Percentiles rank a stretch among this genome's conserved stretches.
Conservation (phyloP, 208 protist genomes). For the Acanthamoeba culbertsoni region DNA sequence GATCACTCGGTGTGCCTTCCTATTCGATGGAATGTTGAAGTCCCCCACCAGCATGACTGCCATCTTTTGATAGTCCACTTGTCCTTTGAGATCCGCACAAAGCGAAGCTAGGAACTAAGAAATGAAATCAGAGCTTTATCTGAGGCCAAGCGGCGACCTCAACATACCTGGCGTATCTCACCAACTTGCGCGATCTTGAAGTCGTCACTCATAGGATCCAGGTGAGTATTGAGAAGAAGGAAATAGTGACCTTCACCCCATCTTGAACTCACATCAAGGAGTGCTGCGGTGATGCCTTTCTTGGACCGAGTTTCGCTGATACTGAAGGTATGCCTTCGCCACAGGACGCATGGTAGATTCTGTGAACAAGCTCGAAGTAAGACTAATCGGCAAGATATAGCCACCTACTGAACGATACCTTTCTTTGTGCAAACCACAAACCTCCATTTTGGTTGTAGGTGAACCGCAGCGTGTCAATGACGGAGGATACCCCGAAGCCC, state of each 20-base stretch:
- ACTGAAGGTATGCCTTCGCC: background rate
- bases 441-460: background rate
- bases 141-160: background rate
- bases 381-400: no score
- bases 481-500: background rate
- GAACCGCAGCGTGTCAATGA: background rate
- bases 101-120: background rate
- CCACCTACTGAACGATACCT: no score
- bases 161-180: background rate
- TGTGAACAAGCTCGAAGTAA: background rate
- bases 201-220: background rate
- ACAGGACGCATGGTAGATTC: background rate
- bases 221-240: background rate
- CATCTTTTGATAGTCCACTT: background rate
- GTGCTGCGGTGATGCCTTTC: background rate
- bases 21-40: background rate
- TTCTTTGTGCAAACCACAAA: background rate
- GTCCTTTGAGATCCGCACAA: background rate
- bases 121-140: background rate
- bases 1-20: background rate
- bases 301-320: background rate
- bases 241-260: background rate
- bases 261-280: background rate
- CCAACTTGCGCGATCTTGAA: background rate
- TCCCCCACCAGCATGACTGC: slow-evolving; percentile 1